These are phyloP conservation scores for Podospora fimiseda DNA, from an alignment of 495 filamentous ascomycete species.

Conservation along the genomic window DNA sequence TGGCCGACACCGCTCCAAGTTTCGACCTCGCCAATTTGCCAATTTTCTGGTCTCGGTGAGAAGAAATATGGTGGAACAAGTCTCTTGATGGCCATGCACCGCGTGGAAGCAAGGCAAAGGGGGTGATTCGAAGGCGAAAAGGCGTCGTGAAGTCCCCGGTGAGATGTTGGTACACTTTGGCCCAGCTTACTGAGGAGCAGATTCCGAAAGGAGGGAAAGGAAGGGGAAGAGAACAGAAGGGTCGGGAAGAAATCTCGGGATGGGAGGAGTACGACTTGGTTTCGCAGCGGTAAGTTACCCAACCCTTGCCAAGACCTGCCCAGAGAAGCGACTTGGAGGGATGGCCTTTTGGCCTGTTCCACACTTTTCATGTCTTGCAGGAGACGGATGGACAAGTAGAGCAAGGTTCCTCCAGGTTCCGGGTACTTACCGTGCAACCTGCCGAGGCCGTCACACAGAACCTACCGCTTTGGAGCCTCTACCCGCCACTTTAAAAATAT, in stretches of 20 bases:
- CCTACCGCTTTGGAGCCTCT: constrained; percentile 2
- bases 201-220: neutral
- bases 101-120: neutral
- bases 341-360: constrained; percentile 10
- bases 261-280: constrained; percentile 26
- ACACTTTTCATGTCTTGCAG: constrained; percentile 21
- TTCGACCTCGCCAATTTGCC: neutral
- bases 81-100: neutral
- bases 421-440: neutral
- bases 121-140: neutral
- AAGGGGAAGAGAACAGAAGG: constrained; percentile 18
- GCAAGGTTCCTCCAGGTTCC: neutral
- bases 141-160: neutral
- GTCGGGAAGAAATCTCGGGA: constrained; percentile 24
- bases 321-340: constrained; percentile 13
- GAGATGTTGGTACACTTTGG: neutral
- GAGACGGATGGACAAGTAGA: neutral
- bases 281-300: constrained; percentile 13
- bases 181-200: constrained; percentile 2
- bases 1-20: neutral
- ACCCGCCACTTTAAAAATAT: constrained; percentile 7
- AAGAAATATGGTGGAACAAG: neutral
- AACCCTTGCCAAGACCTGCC: constrained; percentile 15
- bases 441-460: neutral
- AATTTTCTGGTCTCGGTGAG: neutral